Conservation (phyloP, 2,329 filamentous ascomycete species). For the Colletotrichum cordylinicola region DNA sequence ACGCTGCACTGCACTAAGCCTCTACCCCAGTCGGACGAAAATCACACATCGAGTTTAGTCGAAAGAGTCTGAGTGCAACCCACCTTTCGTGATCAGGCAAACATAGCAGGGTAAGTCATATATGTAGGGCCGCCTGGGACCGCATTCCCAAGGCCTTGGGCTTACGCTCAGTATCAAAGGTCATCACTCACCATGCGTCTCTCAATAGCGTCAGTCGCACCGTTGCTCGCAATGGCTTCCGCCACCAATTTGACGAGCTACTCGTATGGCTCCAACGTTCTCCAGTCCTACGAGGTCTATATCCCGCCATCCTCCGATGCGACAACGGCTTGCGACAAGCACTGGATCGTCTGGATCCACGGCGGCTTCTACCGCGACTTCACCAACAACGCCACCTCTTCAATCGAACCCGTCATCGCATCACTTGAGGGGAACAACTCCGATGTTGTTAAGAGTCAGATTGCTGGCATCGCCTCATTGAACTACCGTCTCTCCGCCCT, state of each 20-base stretch:
- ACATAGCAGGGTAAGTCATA: not conserved
- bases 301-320: not conserved
- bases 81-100: not conserved
- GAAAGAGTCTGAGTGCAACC: not conserved
- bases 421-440: constrained; percentile 1
- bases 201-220: not conserved
- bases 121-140: not conserved
- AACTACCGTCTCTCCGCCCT: constrained; percentile 12
- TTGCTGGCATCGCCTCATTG: constrained; percentile 4
- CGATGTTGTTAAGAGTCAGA: not conserved
- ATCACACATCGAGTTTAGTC: not conserved
- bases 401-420: not conserved
- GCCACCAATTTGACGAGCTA: not conserved
- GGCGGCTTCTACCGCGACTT: constrained; percentile 16
- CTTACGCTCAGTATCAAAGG: not conserved
- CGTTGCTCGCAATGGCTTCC: not conserved
- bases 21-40: not conserved
- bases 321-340: not conserved
- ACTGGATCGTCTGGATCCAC: constrained; percentile 12
- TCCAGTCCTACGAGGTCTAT: constrained; percentile 11
- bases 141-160: not conserved
- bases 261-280: constrained; percentile 3
- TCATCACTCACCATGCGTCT: not conserved
- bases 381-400: constrained; percentile 2
- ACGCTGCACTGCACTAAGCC: not conserved